Conservation (phyloP, 2,329 filamentous ascomycete species). For the Dactylonectria estremocensis region DNA sequence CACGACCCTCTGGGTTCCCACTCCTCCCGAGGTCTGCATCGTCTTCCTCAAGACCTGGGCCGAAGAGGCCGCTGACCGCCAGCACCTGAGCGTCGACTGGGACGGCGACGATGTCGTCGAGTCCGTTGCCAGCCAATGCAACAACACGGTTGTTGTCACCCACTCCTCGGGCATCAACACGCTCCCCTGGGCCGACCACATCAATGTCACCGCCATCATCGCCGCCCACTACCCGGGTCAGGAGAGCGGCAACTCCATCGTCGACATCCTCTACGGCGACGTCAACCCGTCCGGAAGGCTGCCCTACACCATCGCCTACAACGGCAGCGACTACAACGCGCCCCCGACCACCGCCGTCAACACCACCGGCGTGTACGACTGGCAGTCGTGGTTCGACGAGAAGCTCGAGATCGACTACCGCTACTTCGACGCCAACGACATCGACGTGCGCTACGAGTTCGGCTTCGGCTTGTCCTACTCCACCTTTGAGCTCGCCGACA, state of each 20-base stretch:
- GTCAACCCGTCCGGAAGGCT: conserved; percentile 78
- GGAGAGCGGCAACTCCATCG: conserved; percentile 77
- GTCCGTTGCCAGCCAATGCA: conserved; percentile 73
- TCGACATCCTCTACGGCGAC: conserved; percentile 78
- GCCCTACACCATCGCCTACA: conserved; percentile 79
- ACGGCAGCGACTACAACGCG: conserved; percentile 63
- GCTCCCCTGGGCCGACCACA: conserved; percentile 77
- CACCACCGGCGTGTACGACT: conserved; percentile 57
- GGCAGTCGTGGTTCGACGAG: conserved; percentile 70
- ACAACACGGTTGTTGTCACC: conserved; percentile 76
- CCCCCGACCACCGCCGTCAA: conserved; percentile 56
- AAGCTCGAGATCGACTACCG: conserved; percentile 79
- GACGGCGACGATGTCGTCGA: conserved; percentile 74
- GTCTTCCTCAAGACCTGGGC: conserved; percentile 77
- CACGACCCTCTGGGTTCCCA: conserved; percentile 62
- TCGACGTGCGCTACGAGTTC: conserved; percentile 75
- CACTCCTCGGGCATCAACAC: conserved; percentile 79
- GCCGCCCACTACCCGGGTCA: conserved; percentile 81
- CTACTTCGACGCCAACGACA: conserved; percentile 72
- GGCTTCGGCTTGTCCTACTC: conserved; percentile 80
- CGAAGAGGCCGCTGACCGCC: conserved; percentile 74
- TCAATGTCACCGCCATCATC: conserved; percentile 77
- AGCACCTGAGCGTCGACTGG: conserved; percentile 69
- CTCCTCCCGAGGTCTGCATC: conserved; percentile 75
- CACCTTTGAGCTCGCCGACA: conserved; percentile 66